Conservation (phyloP, 768 basidiomycete genomes). For the Naganishia kalamii region DNA sequence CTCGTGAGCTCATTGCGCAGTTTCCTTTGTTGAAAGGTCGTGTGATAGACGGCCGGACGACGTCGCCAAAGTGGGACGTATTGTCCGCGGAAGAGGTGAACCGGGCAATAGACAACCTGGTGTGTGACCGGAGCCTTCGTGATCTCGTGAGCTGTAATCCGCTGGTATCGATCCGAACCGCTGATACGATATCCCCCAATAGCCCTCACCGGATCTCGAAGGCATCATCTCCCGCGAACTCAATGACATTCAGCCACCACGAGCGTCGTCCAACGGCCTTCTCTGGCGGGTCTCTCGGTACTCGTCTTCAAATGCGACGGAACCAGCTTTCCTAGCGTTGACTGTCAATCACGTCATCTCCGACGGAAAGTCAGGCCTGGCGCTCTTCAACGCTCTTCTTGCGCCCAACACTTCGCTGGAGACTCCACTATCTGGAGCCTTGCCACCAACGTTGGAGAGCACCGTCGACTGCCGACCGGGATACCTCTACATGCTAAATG, state of each 20-base stretch:
- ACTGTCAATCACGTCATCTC: slow-evolving; percentile 8
- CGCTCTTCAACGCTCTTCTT: neutral
- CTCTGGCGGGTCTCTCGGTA: neutral
- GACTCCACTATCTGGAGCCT: neutral
- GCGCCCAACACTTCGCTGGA: neutral
- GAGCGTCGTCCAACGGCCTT: neutral
- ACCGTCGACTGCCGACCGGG: slow-evolving; percentile 2
- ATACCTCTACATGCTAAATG: neutral
- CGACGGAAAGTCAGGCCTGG: neutral
- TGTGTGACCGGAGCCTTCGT: neutral
- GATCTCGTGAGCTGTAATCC: neutral
- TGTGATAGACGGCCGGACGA: neutral
- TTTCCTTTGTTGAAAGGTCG: neutral
- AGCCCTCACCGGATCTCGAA: neutral
- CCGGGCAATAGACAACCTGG: neutral
- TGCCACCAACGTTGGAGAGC: neutral
- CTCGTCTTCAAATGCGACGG: too few species aligned
- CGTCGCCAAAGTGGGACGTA: neutral
- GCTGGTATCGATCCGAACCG: neutral
- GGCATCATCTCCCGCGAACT: neutral
- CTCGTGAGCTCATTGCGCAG: neutral
- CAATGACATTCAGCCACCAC: neutral
- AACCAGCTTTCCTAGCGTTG: neutral
- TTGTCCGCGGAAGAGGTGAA: neutral
- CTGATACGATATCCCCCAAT: neutral